Base-by-base conservation (phyloP, 2,329 filamentous ascomycete genomes). In the Penicillium paneum region DNA sequence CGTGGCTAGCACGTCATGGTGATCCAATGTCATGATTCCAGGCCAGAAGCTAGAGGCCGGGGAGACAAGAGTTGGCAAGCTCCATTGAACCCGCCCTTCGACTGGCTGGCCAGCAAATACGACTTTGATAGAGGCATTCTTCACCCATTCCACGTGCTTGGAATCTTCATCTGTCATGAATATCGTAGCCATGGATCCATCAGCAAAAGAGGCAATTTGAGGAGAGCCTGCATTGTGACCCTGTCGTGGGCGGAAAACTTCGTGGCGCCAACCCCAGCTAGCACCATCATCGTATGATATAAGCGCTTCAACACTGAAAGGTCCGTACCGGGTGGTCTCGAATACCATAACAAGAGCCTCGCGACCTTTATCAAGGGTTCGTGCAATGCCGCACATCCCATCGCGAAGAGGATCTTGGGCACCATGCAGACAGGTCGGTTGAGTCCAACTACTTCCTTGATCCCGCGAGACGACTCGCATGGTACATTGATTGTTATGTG, bases 111-210 rank as follows among this genome's bases (percentile, higher is more conserved):
- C 65, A 0, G 70, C 67, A 54, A 77, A 77, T 0, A 74, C 69
- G 2, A 68, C 70, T 60, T 78, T 79, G 48, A 78, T 70, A 5
- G 70, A 67, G 0, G 76, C 75, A 42, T 74, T 67, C 26, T 68
- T 60, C 1, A 75, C 73, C 77, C 76, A 79, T 6, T 64, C 59
- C 21, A 69, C 67, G 46, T 62, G 56, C 1, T 60, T 52, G 0
- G 71, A 61, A 46, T 78, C 75, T 61, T 79, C 76, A 54, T 79
- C 77, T 1, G 75, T 77, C 77, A 78, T 78, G 60, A 79, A 79
- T 7, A 78, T 71, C 1, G 74, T 72, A 0, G 71, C 76, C 54
- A 79, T 39, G 15, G 68, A 72, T 1, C 71, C 72, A 48, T 75
- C 71, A 0, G 62, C 71, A 52, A 75, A 74, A 12, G 69, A 70